These are phyloP conservation scores for Monilinia polystroma DNA, from an alignment of 2,329 filamentous ascomycete genomes.

Conservation along the genomic window DNA sequence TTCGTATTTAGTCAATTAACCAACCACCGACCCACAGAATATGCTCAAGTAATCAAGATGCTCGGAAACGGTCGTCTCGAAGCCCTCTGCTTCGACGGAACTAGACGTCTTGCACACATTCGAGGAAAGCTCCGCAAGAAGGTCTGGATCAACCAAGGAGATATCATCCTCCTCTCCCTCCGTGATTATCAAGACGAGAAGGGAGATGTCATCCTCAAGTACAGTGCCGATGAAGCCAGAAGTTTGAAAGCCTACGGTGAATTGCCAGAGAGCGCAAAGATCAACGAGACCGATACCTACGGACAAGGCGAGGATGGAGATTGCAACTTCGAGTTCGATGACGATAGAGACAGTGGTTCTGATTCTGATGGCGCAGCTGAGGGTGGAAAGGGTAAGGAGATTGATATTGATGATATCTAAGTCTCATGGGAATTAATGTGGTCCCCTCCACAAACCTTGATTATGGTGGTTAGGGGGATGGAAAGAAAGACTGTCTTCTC, in stretches of 20 bases:
- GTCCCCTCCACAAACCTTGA: conserved; percentile 5
- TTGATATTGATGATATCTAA: conserved; percentile 95
- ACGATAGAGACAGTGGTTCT: conserved; percentile 69
- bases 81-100: conserved; percentile 89
- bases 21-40: conserved; percentile 50
- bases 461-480: conserved; percentile 24
- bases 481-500: conserved; percentile 62
- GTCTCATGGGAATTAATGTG: background rate
- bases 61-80: conserved; percentile 92
- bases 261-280: conserved; percentile 95
- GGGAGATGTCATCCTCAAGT: conserved; percentile 91
- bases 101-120: conserved; percentile 79
- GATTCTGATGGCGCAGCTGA: conserved; percentile 49
- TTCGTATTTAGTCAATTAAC: conserved; percentile 41
- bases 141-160: conserved; percentile 99
- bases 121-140: conserved; percentile 99
- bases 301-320: conserved; percentile 91
- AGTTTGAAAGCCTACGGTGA: conserved; percentile 96
- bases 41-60: conserved; percentile 92
- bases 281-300: conserved; percentile 98
- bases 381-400: conserved; percentile 65
- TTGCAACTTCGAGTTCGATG: conserved; percentile 98
- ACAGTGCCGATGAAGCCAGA: conserved; percentile 92
- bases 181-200: conserved; percentile 95
- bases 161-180: conserved; percentile 85